Conservation (phyloP, 2,329 filamentous ascomycete species). For the Chalara sp. region DNA sequence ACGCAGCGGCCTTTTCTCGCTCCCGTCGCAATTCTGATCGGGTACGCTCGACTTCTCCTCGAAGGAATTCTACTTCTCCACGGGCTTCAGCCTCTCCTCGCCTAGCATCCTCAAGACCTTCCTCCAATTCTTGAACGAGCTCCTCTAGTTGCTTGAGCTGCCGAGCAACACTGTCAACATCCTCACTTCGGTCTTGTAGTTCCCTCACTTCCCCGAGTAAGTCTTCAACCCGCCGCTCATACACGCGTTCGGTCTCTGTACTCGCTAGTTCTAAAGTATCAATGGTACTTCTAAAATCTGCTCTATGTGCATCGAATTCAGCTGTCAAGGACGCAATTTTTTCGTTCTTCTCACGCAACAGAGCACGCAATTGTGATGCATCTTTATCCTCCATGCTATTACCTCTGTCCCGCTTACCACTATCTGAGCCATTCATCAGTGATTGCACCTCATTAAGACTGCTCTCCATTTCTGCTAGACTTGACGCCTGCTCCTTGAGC, state of each 20-base stretch:
- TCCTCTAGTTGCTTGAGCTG: constrained; percentile 96
- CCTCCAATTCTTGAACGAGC: constrained; percentile 91
- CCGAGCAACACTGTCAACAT: constrained; percentile 83
- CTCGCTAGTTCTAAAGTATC: constrained; percentile 94
- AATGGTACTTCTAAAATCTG: constrained; percentile 94
- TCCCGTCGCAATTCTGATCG: constrained; percentile 83
- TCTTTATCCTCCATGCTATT: constrained; percentile 62
- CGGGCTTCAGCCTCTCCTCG: constrained; percentile 92
- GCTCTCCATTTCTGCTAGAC: constrained; percentile 82
- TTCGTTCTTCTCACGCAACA: constrained; percentile 91
- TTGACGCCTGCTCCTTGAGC: constrained; percentile 78
- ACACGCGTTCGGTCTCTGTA: constrained; percentile 90
- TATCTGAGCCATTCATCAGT: constrained; percentile 54
- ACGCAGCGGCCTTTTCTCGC: constrained; percentile 69
- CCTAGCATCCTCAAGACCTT: constrained; percentile 89
- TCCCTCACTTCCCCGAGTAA: constrained; percentile 78
- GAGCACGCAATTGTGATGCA: constrained; percentile 66
- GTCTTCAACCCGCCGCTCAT: constrained; percentile 86
- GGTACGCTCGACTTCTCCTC: constrained; percentile 90
- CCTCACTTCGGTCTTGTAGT: constrained; percentile 73
- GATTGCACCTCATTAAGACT: constrained; percentile 75
- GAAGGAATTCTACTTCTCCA: constrained; percentile 90
- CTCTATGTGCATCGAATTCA: constrained; percentile 90
- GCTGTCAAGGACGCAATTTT: constrained; percentile 88
- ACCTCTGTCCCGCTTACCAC: constrained; percentile 38